Evolutionary conservation across 495 filamentous ascomycete genomes (phyloP), one percentile per base, ranked within the genome.

Genomic region (Hyaloscypha bicolor): DNA sequence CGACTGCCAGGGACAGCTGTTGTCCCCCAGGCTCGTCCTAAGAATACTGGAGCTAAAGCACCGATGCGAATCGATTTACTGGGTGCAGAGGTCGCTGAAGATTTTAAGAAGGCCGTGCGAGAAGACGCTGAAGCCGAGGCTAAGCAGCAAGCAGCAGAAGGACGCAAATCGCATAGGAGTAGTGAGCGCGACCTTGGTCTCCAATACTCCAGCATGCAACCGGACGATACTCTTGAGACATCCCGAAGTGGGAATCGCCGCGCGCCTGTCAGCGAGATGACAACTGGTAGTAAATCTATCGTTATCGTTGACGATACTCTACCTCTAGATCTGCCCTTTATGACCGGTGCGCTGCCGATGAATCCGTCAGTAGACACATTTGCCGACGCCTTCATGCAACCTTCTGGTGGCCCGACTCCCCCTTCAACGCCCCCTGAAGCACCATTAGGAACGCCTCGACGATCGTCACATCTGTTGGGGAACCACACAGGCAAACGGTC

Each of bases 231-330:
- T 12, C 35, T 68, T 6, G 70, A 69, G 55, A 19, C 67, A 21
- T 56, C 68, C 21, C 48, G 70, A n/a, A 45, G 39, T 12, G 53
- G 19, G 2, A 62, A 57, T 31, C 52, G 60, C 22, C 59, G 64
- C 53, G 62, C 56, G 21, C 55, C 70, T 45, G 31, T 66, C 11
- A 90, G 87, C 70, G 87, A 82, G 33, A 80, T 96, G 37, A 94
- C 92, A 0, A 83, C 81, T 45, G 92, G 91, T 8, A 96, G 92
- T 76, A 86, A 91, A 68, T 96, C 93, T 0, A 95, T 97, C 69
- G 86, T 96, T 33, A 95, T 97, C 70, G 87, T 96, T 19, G 91
- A 97, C 73, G 90, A 90, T 62, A 89, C 88, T 4, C 64, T 82
- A 22, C 74, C 77, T 32, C 74, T 68, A 14, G 79, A 77, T 30